Conservation (phyloP, 2,329 filamentous ascomycete genomes). For the Acrodontium crateriforme region DNA sequence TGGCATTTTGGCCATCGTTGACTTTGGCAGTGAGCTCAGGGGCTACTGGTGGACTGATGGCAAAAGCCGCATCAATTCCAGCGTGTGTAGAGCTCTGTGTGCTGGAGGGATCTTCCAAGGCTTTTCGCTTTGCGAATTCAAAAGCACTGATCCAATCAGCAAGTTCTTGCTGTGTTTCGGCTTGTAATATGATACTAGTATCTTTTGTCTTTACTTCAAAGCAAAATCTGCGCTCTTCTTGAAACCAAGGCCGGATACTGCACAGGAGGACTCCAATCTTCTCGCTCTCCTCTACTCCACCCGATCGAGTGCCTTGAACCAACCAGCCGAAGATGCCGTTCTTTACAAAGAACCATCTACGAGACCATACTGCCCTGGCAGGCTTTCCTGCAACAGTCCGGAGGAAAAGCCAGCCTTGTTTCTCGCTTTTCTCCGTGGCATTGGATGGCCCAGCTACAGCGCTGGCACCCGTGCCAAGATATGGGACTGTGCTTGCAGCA, state of each 20-base stretch:
- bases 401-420: conserved; percentile 89
- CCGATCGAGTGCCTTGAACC: conserved; percentile 62
- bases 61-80: conserved; percentile 62
- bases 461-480: conserved; percentile 54
- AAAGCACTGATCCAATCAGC: conserved; percentile 91
- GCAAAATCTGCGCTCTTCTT: conserved; percentile 89
- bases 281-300: conserved; percentile 86
- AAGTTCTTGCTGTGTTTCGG: conserved; percentile 82
- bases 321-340: conserved; percentile 95
- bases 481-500: conserved; percentile 76
- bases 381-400: conserved; percentile 75
- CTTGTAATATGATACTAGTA: conserved; percentile 74
- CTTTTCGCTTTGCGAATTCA: conserved; percentile 84
- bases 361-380: conserved; percentile 74
- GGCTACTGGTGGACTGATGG: conserved; percentile 74
- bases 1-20: conserved; percentile 40
- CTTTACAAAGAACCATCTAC: conserved; percentile 91
- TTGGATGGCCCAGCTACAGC: no score
- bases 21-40: conserved; percentile 81
- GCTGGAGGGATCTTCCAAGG: conserved; percentile 58
- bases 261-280: conserved; percentile 91
- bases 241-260: conserved; percentile 77
- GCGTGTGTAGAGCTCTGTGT: conserved; percentile 31
- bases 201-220: conserved; percentile 99
- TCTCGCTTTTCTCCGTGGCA: conserved; percentile 48